Evolutionary conservation across 75 land plant species (phyloP), one percentile per base, ranked within the genome.

Genomic region (Picea glauca): DNA sequence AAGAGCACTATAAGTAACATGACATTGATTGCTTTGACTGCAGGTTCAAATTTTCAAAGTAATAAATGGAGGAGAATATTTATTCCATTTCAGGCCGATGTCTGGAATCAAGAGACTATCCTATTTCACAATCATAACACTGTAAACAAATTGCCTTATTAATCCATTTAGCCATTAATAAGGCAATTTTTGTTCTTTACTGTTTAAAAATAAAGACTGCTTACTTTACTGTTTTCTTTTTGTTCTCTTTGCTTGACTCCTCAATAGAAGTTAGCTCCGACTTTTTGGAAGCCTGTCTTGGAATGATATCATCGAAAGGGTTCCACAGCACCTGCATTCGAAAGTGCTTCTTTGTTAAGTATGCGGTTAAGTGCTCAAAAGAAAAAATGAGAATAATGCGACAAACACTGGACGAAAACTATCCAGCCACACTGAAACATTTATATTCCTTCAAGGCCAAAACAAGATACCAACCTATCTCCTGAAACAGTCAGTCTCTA

Each of bases 221-320:
- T 77, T 78, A 91, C 93, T 96, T 96, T 20, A 79, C 85, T 64
- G 77, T 84, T 84, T 85, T 88, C 80, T 87, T 84, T 86, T 87
- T 87, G 13, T 72, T 38, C 30, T 81, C 88, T 83, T 84, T 83
- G 46, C 72, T 80, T 62, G 57, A 33, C 60, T 81, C 81, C 66
- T 58, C 40, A n/a, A 79, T 68, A 2, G 85, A 20, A 23, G 13
- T 60, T 58, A 61, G 40, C 46, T 77, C 78, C 58, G 80, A 78
- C 60, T 78, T 84, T 40, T 79, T 60, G 67, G 75, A 46, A 59
- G 60, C 58, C 30, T 78, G 66, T 74, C 94, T 90, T 23, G 90
- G 91, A 63, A 98, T 78, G 75, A 98, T 89, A 85, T 98, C 99
- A 81, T 98, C 99, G 85, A 98, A 98, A 17, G 99, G 99, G 60